A percentile compares a stretch with the other conserved stretches of the same genome.
phyloP scores from a whole-genome alignment of 1,139 yeast genomes.

The Nakaseomyces kungkrabaensis region DNA sequence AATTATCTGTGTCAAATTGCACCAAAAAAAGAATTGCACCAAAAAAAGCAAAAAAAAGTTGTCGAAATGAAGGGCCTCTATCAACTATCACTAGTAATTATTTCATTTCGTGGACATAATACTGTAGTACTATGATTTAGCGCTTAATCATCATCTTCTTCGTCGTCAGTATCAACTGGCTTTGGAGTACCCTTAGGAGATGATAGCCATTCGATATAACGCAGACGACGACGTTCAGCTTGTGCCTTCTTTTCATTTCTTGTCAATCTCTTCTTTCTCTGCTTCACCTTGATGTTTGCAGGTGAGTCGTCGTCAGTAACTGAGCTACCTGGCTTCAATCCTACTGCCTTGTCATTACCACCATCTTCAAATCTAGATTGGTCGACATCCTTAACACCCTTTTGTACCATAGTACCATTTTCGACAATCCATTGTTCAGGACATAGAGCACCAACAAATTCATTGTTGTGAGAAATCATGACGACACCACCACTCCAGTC shows the following conservation, averaged over 20 bases:
- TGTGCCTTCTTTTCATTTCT: constrained; percentile 89
- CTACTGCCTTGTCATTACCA: constrained; percentile 42
- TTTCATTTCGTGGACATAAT: background rate
- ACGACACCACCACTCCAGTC: constrained; percentile 98
- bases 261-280: constrained; percentile 91
- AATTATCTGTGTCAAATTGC: background rate
- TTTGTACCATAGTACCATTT: constrained; percentile 79
- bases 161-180: constrained; percentile 89
- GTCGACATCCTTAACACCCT: constrained; percentile 71
- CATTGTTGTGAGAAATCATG: constrained; percentile 95
- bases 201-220: constrained; percentile 90
- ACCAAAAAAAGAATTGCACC: background rate
- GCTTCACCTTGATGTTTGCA: constrained; percentile 85
- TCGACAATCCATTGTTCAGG: constrained; percentile 98
- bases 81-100: background rate
- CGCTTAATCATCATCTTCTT: constrained; percentile 40
- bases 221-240: constrained; percentile 87
- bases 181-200: constrained; percentile 97
- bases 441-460: constrained; percentile 93
- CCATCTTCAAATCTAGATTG: constrained; percentile 72
- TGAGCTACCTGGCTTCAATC: constrained; percentile 34
- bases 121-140: constrained; percentile 2
- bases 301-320: constrained; percentile 79
- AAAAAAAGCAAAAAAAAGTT: background rate
- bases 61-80: background rate